phyloP scores from a whole-genome alignment of 2,329 filamentous ascomycete genomes.

The Fusarium scirpi region DNA sequence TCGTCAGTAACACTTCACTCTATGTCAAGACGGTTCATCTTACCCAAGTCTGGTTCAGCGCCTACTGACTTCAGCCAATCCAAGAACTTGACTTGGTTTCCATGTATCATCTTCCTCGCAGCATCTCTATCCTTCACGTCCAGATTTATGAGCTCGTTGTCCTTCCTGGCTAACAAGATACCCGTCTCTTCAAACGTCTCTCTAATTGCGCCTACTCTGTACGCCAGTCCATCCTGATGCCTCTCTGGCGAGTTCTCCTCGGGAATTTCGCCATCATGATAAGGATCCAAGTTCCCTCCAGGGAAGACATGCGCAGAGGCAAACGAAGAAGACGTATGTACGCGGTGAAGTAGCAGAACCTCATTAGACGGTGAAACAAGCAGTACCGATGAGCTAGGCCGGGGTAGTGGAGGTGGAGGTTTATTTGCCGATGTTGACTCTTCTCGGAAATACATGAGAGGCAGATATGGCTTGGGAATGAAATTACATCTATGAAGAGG shows the following conservation, averaged over 20 bases:
- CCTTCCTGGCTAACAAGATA: slow-evolving; percentile 76
- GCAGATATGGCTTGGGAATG: not conserved
- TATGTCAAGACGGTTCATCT: slow-evolving; percentile 3
- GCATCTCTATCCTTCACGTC: slow-evolving; percentile 69
- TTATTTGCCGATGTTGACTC: slow-evolving; percentile 35
- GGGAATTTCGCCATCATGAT: slow-evolving; percentile 76
- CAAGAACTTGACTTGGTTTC: slow-evolving; percentile 71
- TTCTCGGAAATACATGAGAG: slow-evolving; percentile 32
- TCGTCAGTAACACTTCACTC: slow-evolving; percentile 8
- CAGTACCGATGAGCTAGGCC: slow-evolving; percentile 81
- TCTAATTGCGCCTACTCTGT: slow-evolving; percentile 85
- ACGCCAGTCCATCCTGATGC: slow-evolving; percentile 78
- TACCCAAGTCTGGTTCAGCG: slow-evolving; percentile 74
- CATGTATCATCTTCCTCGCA: slow-evolving; percentile 77
- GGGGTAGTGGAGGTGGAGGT: slow-evolving; percentile 57
- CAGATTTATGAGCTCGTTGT: slow-evolving; percentile 71
- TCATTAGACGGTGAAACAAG: slow-evolving; percentile 89
- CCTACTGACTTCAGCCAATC: slow-evolving; percentile 71
- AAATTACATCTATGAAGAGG: slow-evolving; percentile 21
- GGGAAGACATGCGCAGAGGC: slow-evolving; percentile 96
- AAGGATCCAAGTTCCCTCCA: slow-evolving; percentile 82
- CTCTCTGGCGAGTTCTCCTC: slow-evolving; percentile 61
- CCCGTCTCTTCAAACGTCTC: slow-evolving; percentile 98
- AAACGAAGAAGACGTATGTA: slow-evolving; percentile 85
- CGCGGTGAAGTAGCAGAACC: slow-evolving; percentile 87